Base-by-base conservation (phyloP, 192 early-diverging fungal genomes). In the Coemansia erecta region DNA sequence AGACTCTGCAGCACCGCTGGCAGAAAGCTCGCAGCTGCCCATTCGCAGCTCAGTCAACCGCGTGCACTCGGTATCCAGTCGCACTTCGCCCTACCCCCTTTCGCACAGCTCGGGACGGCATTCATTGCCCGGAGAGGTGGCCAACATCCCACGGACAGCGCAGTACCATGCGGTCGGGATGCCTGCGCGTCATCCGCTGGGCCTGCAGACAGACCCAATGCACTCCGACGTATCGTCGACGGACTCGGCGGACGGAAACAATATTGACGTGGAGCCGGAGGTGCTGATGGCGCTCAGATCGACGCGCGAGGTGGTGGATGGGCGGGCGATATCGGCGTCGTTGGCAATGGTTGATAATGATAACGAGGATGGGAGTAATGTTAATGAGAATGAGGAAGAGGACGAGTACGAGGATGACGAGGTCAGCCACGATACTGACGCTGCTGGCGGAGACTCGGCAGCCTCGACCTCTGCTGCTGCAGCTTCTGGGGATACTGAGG, bases 171-270 rank as follows among this genome's bases (percentile, higher is more conserved):
- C 76, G 6, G 71, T 79, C 0, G 76, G 76, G 10, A 73, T 57
- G 63, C 76, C 76, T 0, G 76, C 76, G 12, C 65, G 76, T 10
- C 76, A 79, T 43, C 76, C 76, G 28, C 63, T 79, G 9, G 76
- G 76, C 4, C 28, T 77, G 17, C 74, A 77, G 58, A 45, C 69
- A 2, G 68, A 71, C 50, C 48, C 68, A 7, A 58, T 64, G 52
- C 68, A 68, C 18, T 71, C 69, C 19, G 64, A 71, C 26, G 53
- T 54, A 3, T 54, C 61, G 39, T 74, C 72, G 10, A 70, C 73
- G 0, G 68, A 76, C 28, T 69, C 66, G 8, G 56, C 54, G 0
- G 66, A 70, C 12, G 61, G 63, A 53, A 26, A 52, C 26, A 8
- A 8, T 4, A 24, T 31, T 31, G 28, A 31, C 28, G 7, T 31